phyloP scores from a whole-genome alignment of 2,329 filamentous ascomycete species.

The Fusarium buharicum region DNA sequence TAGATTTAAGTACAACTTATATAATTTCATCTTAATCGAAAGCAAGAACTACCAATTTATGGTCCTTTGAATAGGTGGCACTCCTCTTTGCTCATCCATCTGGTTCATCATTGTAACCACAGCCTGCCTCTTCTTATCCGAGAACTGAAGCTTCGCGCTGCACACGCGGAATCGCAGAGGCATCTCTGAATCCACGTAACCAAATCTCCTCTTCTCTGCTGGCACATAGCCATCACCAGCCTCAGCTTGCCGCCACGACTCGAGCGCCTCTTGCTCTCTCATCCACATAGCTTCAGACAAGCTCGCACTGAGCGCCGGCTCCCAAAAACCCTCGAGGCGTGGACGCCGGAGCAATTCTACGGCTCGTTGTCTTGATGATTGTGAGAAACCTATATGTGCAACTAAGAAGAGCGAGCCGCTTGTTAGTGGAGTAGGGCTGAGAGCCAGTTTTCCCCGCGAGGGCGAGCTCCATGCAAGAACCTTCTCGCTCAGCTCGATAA shows the following conservation, averaged over 20 bases:
- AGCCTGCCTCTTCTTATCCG: not conserved
- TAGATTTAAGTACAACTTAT: too few species aligned
- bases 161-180: not conserved
- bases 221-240: not conserved
- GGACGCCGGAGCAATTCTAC: not conserved
- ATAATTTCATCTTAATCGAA: too few species aligned
- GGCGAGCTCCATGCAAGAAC: not conserved
- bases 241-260: not conserved
- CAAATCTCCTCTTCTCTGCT: not conserved
- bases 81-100: not conserved
- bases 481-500: not conserved
- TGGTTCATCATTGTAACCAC: not conserved
- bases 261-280: not conserved
- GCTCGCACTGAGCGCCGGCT: not conserved
- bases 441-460: not conserved
- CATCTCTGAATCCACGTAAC: not conserved
- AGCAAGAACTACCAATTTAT: not conserved
- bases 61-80: not conserved
- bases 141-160: not conserved
- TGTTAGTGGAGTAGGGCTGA: not conserved
- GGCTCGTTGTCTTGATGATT: not conserved
- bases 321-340: conserved; percentile 2
- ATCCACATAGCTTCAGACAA: not conserved
- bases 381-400: not conserved
- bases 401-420: conserved; percentile 2